Conservation (phyloP, 2,329 filamentous ascomycete species). For the Beauveria australis region DNA sequence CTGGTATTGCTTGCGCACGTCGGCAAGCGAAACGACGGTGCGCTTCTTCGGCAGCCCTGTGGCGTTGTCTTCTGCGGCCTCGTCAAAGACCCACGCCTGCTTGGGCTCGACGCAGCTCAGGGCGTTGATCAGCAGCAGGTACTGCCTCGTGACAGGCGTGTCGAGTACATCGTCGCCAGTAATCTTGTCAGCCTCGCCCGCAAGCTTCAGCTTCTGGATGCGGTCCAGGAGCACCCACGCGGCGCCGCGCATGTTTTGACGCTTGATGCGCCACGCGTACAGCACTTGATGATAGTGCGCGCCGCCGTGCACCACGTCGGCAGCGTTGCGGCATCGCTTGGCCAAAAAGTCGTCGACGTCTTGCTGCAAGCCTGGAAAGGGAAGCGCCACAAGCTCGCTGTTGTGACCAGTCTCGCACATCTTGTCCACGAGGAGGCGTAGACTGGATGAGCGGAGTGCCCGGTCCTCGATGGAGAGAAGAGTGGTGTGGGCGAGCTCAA, state of each 20-base stretch:
- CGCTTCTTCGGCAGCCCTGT: conserved; percentile 43
- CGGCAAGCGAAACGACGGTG: conserved; percentile 74
- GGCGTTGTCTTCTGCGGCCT: conserved; percentile 20
- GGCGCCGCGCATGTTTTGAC: conserved; percentile 77
- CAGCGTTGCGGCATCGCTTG: conserved; percentile 60
- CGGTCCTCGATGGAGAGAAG: conserved; percentile 64
- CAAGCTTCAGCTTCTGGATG: conserved; percentile 51
- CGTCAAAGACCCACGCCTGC: conserved; percentile 68
- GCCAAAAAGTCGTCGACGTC: conserved; percentile 72
- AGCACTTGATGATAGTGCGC: conserved; percentile 87
- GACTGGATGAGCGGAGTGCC: conserved; percentile 62
- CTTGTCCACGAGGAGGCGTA: conserved; percentile 60
- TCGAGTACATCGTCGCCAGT: conserved; percentile 49
- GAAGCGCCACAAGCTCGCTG: conserved; percentile 62
- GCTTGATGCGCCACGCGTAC: conserved; percentile 81
- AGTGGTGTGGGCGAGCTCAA: conserved; percentile 73
- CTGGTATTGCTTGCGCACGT: conserved; percentile 83
- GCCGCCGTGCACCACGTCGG: conserved; percentile 55
- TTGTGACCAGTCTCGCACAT: conserved; percentile 62
- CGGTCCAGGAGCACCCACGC: conserved; percentile 55
- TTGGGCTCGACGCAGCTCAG: conserved; percentile 74
- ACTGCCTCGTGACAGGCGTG: conserved; percentile 62
- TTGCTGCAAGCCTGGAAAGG: conserved; percentile 69
- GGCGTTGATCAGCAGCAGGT: conserved; percentile 87
- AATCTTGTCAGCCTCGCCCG: conserved; percentile 51